These are phyloP conservation scores for Stephania japonica DNA, from an alignment of 164 flowering plant genomes.

Conservation along the genomic window DNA sequence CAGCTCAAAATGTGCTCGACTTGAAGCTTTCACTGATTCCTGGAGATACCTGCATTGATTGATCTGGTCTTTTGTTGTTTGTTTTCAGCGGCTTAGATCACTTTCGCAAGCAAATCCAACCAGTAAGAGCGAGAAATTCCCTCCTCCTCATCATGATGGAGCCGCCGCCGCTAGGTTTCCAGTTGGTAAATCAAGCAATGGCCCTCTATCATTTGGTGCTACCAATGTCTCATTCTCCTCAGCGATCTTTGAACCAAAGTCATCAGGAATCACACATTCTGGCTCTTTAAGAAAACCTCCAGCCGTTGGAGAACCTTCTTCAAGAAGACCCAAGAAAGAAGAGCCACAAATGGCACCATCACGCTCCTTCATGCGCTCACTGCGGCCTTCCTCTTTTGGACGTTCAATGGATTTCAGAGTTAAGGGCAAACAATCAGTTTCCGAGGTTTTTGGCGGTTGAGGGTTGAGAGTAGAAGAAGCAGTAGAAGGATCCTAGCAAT, in stretches of 20 bases:
- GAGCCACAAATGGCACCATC: slow-evolving; percentile 42
- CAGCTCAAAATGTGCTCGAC: background rate
- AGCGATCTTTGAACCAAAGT: slow-evolving; percentile 37
- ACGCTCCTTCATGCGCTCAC: slow-evolving; percentile 33
- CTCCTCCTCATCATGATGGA: slow-evolving; percentile 93
- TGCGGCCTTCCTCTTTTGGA: slow-evolving; percentile 45
- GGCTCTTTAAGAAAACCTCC: slow-evolving; percentile 27
- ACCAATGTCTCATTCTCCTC: slow-evolving; percentile 53
- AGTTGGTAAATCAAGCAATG: slow-evolving; percentile 41
- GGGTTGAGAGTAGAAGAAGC: slow-evolving; percentile 21
- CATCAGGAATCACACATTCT: slow-evolving; percentile 26
- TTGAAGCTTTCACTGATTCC: background rate
- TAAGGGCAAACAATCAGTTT: slow-evolving; percentile 38
- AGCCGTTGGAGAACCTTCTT: slow-evolving; percentile 32
- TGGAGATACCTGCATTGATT: background rate
- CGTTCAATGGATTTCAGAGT: slow-evolving; percentile 39
- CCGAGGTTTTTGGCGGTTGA: slow-evolving; percentile 43
- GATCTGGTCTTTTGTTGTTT: background rate
- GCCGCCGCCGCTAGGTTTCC: slow-evolving; percentile 49
- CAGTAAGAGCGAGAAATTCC: slow-evolving; percentile 96
- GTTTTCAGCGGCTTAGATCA: slow-evolving; percentile 59
- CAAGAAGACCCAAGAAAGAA: slow-evolving; percentile 33
- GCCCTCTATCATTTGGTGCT: slow-evolving; percentile 47
- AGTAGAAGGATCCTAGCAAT: background rate
- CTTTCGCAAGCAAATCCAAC: slow-evolving; percentile 53